These are phyloP conservation scores for Periconia sp. DNA, from an alignment of 2,329 filamentous ascomycete species.

Conservation along the genomic window DNA sequence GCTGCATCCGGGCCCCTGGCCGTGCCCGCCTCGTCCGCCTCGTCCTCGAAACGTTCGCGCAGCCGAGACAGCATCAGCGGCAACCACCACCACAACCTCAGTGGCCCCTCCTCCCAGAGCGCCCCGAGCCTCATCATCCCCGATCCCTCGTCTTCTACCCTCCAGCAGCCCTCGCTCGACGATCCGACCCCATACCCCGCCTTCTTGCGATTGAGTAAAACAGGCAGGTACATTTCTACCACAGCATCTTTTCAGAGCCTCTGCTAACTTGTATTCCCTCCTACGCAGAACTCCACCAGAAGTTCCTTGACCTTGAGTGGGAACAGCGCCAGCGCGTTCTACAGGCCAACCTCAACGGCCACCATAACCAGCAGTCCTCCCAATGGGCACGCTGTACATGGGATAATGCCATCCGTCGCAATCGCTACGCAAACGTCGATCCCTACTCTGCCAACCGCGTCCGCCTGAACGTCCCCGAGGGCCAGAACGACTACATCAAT, in stretches of 20 bases:
- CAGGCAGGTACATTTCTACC: slow-evolving; percentile 47
- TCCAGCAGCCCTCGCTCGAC: slow-evolving; percentile 13
- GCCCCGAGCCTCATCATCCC: slow-evolving; percentile 36
- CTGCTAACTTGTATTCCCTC: slow-evolving; percentile 10
- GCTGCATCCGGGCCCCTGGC: slow-evolving; percentile 35
- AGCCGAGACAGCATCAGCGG: slow-evolving; percentile 42
- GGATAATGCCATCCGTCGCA: slow-evolving; percentile 62
- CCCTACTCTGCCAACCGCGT: slow-evolving; percentile 88
- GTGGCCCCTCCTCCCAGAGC: slow-evolving; percentile 32
- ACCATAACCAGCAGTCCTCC: slow-evolving; percentile 46
- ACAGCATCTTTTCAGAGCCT: slow-evolving; percentile 14
- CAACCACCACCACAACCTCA: slow-evolving; percentile 25
- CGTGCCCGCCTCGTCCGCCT: slow-evolving; percentile 37
- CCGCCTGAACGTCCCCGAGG: slow-evolving; percentile 74
- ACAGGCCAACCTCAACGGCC: slow-evolving; percentile 35
- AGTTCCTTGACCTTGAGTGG: slow-evolving; percentile 65
- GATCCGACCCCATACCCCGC: slow-evolving; percentile 47
- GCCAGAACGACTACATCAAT: slow-evolving; percentile 57
- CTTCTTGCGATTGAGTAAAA: slow-evolving; percentile 55
- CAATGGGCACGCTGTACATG: slow-evolving; percentile 62
- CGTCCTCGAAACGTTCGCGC: slow-evolving; percentile 41
- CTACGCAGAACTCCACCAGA: slow-evolving; percentile 56
- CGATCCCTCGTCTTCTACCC: slow-evolving; percentile 1
- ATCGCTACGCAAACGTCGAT: slow-evolving; percentile 88
- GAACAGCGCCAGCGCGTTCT: slow-evolving; percentile 58